Evolutionary conservation across 129 eudicot genomes (phyloP).

Genomic region (Cynara cardunculus): DNA sequence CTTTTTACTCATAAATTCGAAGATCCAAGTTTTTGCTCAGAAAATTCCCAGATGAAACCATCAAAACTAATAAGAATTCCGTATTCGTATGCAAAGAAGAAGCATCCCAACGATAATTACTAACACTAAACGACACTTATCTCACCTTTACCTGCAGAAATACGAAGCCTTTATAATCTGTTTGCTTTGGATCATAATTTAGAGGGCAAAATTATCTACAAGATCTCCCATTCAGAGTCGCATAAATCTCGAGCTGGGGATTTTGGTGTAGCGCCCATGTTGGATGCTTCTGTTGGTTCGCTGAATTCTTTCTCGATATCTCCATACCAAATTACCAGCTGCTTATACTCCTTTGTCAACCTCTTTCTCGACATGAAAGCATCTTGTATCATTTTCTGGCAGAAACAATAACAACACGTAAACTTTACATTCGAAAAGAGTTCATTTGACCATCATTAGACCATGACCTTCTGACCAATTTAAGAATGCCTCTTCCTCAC

Average conservation of each 20-base stretch:
- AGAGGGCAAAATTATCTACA: conserved; percentile 26
- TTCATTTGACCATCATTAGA: not conserved
- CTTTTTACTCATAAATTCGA: not conserved
- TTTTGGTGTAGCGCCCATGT: not conserved
- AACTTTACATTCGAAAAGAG: not conserved
- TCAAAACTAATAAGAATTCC: not conserved
- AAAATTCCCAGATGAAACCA: not conserved
- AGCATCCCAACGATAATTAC: conserved; percentile 9
- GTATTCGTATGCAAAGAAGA: not conserved
- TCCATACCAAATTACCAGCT: conserved; percentile 46
- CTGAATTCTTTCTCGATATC: conserved; percentile 42
- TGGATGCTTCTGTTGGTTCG: conserved; percentile 9
- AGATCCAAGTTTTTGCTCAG: not conserved
- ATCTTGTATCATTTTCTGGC: conserved; percentile 50
- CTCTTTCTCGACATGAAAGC: conserved; percentile 55
- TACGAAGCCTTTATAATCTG: not conserved
- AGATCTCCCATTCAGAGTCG: conserved; percentile 61
- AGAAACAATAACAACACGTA: conserved; percentile 11
- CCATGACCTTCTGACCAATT: too few relatives aligned
- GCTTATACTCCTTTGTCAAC: conserved; percentile 57
- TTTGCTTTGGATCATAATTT: not conserved
- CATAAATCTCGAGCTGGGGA: conserved; percentile 15
- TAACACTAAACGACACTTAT: conserved; percentile 11
- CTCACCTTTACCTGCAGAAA: conserved; percentile 32
- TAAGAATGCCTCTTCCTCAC: too few relatives aligned